phyloP scores from a whole-genome alignment of 1,284 basidiomycete genomes.

The Athelia sp. region DNA sequence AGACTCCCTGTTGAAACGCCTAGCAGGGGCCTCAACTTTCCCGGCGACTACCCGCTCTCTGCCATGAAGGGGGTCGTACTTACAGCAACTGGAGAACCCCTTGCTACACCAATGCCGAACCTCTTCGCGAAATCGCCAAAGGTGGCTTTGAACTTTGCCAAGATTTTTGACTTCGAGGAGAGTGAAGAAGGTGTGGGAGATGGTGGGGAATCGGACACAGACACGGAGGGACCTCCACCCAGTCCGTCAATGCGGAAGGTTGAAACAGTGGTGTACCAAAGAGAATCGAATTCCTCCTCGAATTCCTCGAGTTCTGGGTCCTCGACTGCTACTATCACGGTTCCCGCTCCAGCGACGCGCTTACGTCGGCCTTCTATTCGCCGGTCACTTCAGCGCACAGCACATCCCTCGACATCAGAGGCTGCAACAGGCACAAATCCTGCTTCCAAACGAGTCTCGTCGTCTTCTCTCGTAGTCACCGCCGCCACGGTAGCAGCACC shows the following conservation, averaged over 20 bases:
- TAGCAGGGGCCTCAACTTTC: constrained; percentile 25
- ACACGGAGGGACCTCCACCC: constrained; percentile 13
- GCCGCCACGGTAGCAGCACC: constrained; percentile 9
- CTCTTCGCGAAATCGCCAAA: constrained; percentile 62
- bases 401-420: neutral
- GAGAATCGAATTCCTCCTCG: neutral
- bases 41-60: constrained; percentile 32
- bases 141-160: constrained; percentile 65
- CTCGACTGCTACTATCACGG: constrained; percentile 2
- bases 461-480: constrained; percentile 7
- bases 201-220: constrained; percentile 10
- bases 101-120: constrained; percentile 61
- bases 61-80: constrained; percentile 82
- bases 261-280: neutral
- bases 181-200: constrained; percentile 30
- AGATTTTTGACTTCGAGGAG: constrained; percentile 64
- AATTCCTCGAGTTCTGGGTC: neutral
- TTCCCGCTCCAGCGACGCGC: constrained; percentile 18
- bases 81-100: constrained; percentile 64
- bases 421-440: neutral
- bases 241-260: constrained; percentile 7
- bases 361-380: constrained; percentile 28
- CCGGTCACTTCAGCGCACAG: constrained; percentile 11
- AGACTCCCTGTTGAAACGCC: constrained; percentile 32
- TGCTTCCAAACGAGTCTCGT: neutral